Conservation (phyloP, 805 yeast genomes). For the Martiniozyma abietophila region DNA sequence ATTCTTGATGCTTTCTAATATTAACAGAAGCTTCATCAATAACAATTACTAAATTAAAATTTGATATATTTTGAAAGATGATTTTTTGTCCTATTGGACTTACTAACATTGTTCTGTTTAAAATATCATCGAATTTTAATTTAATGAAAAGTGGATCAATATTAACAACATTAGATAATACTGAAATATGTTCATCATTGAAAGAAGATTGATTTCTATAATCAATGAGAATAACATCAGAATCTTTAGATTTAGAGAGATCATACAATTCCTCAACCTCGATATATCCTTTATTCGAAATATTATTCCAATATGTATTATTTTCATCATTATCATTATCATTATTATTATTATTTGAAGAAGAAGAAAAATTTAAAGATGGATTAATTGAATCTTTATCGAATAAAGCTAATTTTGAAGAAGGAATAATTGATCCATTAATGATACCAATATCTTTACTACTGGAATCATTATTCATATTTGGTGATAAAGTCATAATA, state of each 20-base stretch:
- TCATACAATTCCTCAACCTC: constrained; percentile 11
- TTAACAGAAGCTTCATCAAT: constrained; percentile 40
- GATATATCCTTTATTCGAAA: constrained; percentile 1
- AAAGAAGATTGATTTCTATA: constrained; percentile 54
- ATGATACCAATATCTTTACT: too few relatives aligned
- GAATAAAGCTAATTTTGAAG: too few relatives aligned
- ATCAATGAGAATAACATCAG: constrained; percentile 57
- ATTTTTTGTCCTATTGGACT: constrained; percentile 48
- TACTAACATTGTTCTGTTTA: constrained; percentile 45
- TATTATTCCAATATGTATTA: constrained; percentile 3
- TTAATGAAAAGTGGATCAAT: constrained; percentile 63
- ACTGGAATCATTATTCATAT: too few relatives aligned
- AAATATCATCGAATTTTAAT: constrained; percentile 49
- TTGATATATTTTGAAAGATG: constrained; percentile 42
- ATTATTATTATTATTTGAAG: too few relatives aligned
- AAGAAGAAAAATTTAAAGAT: too few relatives aligned
- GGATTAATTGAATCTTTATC: too few relatives aligned
- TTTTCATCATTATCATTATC: too few relatives aligned
- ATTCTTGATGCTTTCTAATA: constrained; percentile 13
- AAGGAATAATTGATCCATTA: too few relatives aligned
- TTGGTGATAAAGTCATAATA: too few relatives aligned
- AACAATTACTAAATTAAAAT: constrained; percentile 55
- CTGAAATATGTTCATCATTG: constrained; percentile 50
- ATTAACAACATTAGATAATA: constrained; percentile 50
- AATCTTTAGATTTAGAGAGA: constrained; percentile 23